Evolutionary conservation across 78 protist genomes (phyloP).

Genomic region (Dictyostelium intermedium): DNA sequence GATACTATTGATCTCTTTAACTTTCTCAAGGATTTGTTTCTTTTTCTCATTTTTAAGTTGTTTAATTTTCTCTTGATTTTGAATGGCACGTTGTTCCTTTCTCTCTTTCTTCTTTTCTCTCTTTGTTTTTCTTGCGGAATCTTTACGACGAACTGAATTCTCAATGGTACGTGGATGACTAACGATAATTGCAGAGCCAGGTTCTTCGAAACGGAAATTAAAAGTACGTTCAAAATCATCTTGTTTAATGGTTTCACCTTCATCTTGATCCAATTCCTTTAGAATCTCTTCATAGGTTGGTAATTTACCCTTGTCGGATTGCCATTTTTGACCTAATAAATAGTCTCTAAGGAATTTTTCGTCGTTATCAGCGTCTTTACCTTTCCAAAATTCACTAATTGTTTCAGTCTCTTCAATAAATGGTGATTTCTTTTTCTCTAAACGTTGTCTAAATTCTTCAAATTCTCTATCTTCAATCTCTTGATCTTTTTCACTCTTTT

Average conservation of each 20-base stretch:
- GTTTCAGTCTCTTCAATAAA: neutral
- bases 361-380: neutral
- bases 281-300: slow-evolving; percentile 65
- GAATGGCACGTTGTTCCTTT: neutral
- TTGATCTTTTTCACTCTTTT: slow-evolving; percentile 23
- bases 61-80: slow-evolving; percentile 58
- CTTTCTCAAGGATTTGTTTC: slow-evolving; percentile 69
- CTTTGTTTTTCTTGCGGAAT: slow-evolving; percentile 1
- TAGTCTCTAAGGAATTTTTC: slow-evolving; percentile 77
- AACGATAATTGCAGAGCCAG: slow-evolving; percentile 39
- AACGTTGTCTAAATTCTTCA: slow-evolving; percentile 26
- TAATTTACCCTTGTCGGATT: slow-evolving; percentile 26
- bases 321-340: slow-evolving; percentile 75
- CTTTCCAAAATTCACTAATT: slow-evolving; percentile 29
- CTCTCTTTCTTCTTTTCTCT: slow-evolving; percentile 24
- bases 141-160: slow-evolving; percentile 49
- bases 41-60: slow-evolving; percentile 55
- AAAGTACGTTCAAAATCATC: slow-evolving; percentile 30
- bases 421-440: neutral
- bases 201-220: slow-evolving; percentile 67
- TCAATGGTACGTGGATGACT: slow-evolving; percentile 22
- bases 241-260: slow-evolving; percentile 22
- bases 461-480: slow-evolving; percentile 42
- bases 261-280: slow-evolving; percentile 59
- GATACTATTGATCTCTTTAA: slow-evolving; percentile 61